phyloP scores from a whole-genome alignment of 352 stramenopile species.

The Pythium phragmitis region DNA sequence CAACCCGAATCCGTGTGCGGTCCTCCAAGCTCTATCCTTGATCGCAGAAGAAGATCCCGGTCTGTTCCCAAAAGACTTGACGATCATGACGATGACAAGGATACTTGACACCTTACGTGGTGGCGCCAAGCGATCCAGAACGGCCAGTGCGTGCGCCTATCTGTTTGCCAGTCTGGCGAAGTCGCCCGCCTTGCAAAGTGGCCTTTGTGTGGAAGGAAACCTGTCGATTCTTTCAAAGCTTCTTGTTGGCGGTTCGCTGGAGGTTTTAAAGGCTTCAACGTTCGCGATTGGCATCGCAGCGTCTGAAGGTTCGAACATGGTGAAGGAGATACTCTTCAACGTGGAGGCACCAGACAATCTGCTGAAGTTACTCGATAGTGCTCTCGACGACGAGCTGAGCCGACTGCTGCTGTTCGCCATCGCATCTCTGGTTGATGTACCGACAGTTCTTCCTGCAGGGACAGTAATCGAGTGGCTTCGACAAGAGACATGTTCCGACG shows the following conservation, averaged over 20 bases:
- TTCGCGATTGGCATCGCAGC: conserved; percentile 57
- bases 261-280: conserved; percentile 48
- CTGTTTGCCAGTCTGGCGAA: conserved; percentile 58
- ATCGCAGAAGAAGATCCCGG: conserved; percentile 55
- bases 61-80: conserved; percentile 54
- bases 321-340: conserved; percentile 49
- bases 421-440: conserved; percentile 34
- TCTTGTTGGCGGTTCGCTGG: conserved; percentile 48
- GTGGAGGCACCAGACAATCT: conserved; percentile 49
- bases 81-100: conserved; percentile 28
- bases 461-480: conserved; percentile 9
- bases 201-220: conserved; percentile 52
- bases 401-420: conserved; percentile 52
- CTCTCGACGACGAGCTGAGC: conserved; percentile 34
- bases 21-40: conserved; percentile 51
- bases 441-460: conserved; percentile 22
- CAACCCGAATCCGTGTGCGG: conserved; percentile 46
- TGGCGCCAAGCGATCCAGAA: conserved; percentile 56
- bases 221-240: conserved; percentile 68
- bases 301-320: conserved; percentile 31
- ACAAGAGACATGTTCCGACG: neutral
- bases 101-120: conserved; percentile 70
- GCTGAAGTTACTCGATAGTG: conserved; percentile 41
- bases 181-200: conserved; percentile 43
- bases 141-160: conserved; percentile 51